Base-by-base conservation (phyloP, 2,329 filamentous ascomycete species). In the Cladophialophora chaetospira region DNA sequence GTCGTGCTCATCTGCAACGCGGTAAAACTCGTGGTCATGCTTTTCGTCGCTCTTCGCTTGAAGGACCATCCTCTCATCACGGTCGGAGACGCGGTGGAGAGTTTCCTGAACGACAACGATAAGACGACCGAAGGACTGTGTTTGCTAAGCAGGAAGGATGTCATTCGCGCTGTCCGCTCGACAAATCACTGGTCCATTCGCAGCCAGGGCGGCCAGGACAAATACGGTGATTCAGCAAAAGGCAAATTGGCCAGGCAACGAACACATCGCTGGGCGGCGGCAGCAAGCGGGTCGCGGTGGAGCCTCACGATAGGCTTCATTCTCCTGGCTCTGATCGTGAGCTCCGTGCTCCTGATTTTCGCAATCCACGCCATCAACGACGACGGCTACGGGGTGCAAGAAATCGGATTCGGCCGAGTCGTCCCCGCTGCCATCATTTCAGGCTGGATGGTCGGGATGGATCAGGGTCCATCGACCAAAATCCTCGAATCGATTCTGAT, bases 31-130 rank as follows among this genome's bases (percentile, higher is more conserved):
- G 25, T 52, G 28, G 35, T 52, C n/a, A 66, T 66, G 64, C 35
- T 60, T 23, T 47, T 55, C 23, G 55, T 65, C 2, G 58, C 59
- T 4, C 59, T 62, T 40, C 38, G 50, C 4, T 25, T 64, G 17
- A 45, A 43, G 17, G 55, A 61, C 4, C 19, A 49, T 9, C 65
- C 70, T 1, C 52, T 73, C 1, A 61, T 69, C 19, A 70, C 67
- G 2, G 31, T 65, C 25, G 67, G 68, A 2, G 69, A 70, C 53
- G 68, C 68, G 1, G 45, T 70, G 5, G 63, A 66, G 8, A 68
- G 65, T 1, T 70, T 70, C 35, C 42, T 69, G 3, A 58, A 63
- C 11, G 33, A 54, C 1, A 66, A 67, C 0, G 73, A 75, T 55
- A 47, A 49, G 0, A 67, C 59, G 5, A 73, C 69, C 1, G 47